Evolutionary conservation across 768 basidiomycete genomes (phyloP), one percentile per base, ranked within the genome.

Genomic region (Mycena crocata): DNA sequence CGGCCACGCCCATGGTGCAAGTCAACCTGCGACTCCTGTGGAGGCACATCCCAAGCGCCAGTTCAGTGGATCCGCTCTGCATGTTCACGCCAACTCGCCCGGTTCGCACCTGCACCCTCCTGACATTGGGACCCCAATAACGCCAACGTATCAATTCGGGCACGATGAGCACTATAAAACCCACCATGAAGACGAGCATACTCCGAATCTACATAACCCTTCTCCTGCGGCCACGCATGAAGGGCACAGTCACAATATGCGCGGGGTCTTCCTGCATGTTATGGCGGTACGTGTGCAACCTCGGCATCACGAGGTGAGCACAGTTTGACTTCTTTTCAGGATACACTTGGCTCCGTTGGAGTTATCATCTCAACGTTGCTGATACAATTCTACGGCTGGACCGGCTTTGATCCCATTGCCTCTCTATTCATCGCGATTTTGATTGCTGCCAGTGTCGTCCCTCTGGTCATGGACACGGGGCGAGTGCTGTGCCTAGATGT

Each of bases 181-280:
- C 17, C 79, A 83, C 66, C 81, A 83, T 57, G 72, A 77, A 30
- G 70, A 77, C 32, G 75, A 73, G 46, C 81, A 80, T 67, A 71
- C 74, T 30, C 83, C 83, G 6, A 85, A 86, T 69, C 68, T 82
- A 52, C 85, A 87, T 68, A 79, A 84, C 50, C 88, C 90, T 75
- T 77, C 79, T 3, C 89, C 87, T 72, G 77, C 79, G 44, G 84
- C 84, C 32, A 78, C 82, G 14, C 92, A 91, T 71, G 92, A 95
- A 77, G 92, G 93, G 0, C 95, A 97, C 74, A 95, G 93, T 78
- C 95, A 99, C 77, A 99, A 99, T 76, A 99, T 99, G 98, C 92
- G 96, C 35, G 98, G 98, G 21, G 96, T 99, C 71, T 99, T 99
- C 77, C 80, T 99, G 61, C 97, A 99, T 75, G 97, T 99, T 50